Base-by-base conservation (phyloP, 1,139 yeast genomes). In the Zygoascus sp. region DNA sequence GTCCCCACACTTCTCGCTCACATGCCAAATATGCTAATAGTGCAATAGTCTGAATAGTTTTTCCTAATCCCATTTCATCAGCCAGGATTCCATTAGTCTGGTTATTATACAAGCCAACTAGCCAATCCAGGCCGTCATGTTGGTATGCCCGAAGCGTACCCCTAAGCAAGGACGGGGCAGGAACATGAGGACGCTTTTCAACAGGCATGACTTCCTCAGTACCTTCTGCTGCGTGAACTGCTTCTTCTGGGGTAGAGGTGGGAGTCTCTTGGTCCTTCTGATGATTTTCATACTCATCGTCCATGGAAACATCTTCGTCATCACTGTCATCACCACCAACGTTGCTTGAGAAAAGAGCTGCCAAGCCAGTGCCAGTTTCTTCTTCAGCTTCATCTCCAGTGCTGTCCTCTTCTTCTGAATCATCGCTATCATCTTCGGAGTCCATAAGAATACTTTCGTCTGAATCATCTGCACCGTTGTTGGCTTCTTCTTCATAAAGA, bases 1-100 rank as follows among this genome's bases (percentile, higher is more conserved):
- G 98, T 0, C 98, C 98, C 99, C 99, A 92, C 25, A 85, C 77
- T 50, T 87, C 87, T 60, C 89, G 90, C 57, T 85, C 96, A 57
- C 96, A 87, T 0, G 99, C 98, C 46, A 94, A 72, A 63, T 90
- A 90, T 0, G 95, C 75, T 27, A 94, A 69, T 40, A 94, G 69
- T 0, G 97, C 79, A 47, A 94, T 94, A 0, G 99, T 92, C 65
- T 94, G 99, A 52, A 94, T 92, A 0, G 99, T 94, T 61, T 88
- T 88, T 59, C 99, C 99, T 44, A 94, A 75, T 49, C 99, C 99
- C 99, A 92, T 92, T 64, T 92, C 99, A 67, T 92, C 99, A 0
- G 99, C 99, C 44, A 94, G 75, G 48, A 94, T 94, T 52, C 99
- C 98, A 64, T 92, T 94, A 5, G 97, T 94, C 50, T 86, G 81